Evolutionary conservation across 495 filamentous ascomycete species (phyloP).

Genomic region (Penicillium macrosclerotiorum): DNA sequence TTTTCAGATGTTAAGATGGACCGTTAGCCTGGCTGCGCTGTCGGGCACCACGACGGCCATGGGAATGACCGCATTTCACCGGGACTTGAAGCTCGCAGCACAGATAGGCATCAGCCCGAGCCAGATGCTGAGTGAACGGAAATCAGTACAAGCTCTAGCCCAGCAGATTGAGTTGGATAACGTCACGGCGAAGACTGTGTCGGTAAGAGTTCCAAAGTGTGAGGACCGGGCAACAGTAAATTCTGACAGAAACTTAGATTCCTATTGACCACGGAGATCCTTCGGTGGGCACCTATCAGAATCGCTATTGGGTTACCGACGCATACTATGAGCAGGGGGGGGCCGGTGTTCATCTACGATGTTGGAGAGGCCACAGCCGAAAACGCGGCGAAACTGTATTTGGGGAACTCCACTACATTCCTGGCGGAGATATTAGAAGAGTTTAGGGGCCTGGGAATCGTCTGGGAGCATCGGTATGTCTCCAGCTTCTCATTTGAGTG

Average conservation of each 20-base stretch:
- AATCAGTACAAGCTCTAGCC: conserved; percentile 6
- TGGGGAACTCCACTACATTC: conserved; percentile 41
- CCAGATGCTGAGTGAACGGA: conserved; percentile 9
- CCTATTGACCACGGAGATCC: conserved; percentile 46
- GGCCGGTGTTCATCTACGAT: conserved; percentile 55
- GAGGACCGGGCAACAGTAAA: neutral
- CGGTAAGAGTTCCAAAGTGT: conserved; percentile 18
- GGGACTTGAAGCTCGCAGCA: conserved; percentile 27
- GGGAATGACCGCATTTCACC: conserved; percentile 9
- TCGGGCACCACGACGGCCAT: conserved; percentile 8
- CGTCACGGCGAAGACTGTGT: conserved; percentile 20
- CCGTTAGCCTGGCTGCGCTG: conserved; percentile 11
- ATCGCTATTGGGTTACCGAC: conserved; percentile 56
- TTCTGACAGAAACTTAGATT: conserved; percentile 34
- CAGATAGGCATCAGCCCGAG: conserved; percentile 24
- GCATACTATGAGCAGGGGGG: conserved; percentile 47
- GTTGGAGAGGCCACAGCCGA: conserved; percentile 45
- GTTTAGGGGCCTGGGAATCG: conserved; percentile 52
- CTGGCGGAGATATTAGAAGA: conserved; percentile 43
- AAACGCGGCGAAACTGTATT: conserved; percentile 15
- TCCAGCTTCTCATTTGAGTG: neutral
- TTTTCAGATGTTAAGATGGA: neutral
- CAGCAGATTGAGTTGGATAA: neutral
- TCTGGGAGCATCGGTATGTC: conserved; percentile 57
- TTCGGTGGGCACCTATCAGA: conserved; percentile 46